Percentiles rank a stretch among this genome's conserved stretches.
These are phyloP conservation scores for Glycine tomentella DNA, from an alignment of 306 rosid species.

Conservation along the genomic window DNA sequence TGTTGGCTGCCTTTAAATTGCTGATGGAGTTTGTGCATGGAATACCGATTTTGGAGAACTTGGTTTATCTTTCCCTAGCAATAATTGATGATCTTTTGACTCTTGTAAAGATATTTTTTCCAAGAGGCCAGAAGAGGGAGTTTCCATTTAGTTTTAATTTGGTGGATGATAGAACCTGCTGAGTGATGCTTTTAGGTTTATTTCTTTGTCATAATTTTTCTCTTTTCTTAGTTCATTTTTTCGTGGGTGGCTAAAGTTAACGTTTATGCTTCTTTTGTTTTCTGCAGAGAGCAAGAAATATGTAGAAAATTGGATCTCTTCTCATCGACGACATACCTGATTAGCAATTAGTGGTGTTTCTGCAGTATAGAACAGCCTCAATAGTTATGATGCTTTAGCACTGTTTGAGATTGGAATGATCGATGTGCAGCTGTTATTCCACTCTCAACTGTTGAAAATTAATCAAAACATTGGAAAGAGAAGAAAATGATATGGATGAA, in stretches of 20 bases:
- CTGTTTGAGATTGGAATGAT: background rate
- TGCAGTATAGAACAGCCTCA: background rate
- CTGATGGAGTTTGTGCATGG: too few relatives aligned
- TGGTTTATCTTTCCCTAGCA: too few relatives aligned
- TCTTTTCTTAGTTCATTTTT: background rate
- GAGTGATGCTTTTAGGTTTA: too few relatives aligned
- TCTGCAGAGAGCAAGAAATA: constrained; percentile 70
- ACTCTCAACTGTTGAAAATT: background rate
- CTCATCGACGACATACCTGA: constrained; percentile 61
- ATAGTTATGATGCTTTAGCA: constrained; percentile 16
- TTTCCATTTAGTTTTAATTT: too few relatives aligned
- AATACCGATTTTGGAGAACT: too few relatives aligned
- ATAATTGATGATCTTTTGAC: too few relatives aligned
- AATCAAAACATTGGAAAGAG: background rate
- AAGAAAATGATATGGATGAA: constrained; percentile 11
- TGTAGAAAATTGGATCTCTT: constrained; percentile 72
- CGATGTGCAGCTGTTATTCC: background rate
- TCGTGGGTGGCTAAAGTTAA: background rate
- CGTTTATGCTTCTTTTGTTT: constrained; percentile 38
- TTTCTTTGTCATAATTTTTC: too few relatives aligned
- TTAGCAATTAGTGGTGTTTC: constrained; percentile 47
- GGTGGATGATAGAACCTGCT: too few relatives aligned
- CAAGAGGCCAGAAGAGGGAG: too few relatives aligned
- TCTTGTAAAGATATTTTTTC: too few relatives aligned
- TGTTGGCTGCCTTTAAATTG: too few relatives aligned